These are phyloP conservation scores for Globomyces sp. DNA, from an alignment of 371 early-diverging fungal species.

Conservation along the genomic window DNA sequence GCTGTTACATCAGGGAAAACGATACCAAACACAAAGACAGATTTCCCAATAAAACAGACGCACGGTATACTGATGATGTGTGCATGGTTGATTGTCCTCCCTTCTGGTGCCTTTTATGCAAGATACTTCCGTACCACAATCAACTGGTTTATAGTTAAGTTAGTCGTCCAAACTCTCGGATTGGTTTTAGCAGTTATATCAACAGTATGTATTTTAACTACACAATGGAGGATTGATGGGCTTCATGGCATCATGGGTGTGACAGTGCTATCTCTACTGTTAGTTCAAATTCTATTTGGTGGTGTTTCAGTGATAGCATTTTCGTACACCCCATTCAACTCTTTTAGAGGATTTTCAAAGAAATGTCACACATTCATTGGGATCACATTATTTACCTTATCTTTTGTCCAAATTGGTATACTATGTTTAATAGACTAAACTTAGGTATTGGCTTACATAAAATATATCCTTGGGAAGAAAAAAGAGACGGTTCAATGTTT, in stretches of 20 bases:
- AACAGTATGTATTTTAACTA: background rate
- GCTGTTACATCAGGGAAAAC: background rate
- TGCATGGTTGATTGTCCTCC: constrained; percentile 37
- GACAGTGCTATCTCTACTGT: background rate
- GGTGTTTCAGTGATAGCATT: background rate
- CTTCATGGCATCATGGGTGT: background rate
- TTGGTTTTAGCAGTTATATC: background rate
- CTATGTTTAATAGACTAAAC: no score
- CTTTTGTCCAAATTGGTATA: no score
- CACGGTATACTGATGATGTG: constrained; percentile 35
- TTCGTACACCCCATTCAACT: no score
- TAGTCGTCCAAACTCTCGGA: constrained; percentile 24
- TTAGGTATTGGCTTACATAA: constrained; percentile 31
- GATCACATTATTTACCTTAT: no score
- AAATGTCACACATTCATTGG: no score
- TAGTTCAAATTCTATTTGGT: background rate
- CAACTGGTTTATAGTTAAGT: constrained; percentile 33
- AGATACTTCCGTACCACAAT: constrained; percentile 29
- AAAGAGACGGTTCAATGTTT: background rate
- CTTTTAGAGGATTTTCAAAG: no score
- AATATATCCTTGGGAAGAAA: constrained; percentile 30
- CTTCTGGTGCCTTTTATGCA: constrained; percentile 31
- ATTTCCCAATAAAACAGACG: constrained; percentile 16
- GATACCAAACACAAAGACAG: background rate
- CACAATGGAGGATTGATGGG: background rate